phyloP scores from a whole-genome alignment of 495 filamentous ascomycete genomes.

The Neurospora sp. region DNA sequence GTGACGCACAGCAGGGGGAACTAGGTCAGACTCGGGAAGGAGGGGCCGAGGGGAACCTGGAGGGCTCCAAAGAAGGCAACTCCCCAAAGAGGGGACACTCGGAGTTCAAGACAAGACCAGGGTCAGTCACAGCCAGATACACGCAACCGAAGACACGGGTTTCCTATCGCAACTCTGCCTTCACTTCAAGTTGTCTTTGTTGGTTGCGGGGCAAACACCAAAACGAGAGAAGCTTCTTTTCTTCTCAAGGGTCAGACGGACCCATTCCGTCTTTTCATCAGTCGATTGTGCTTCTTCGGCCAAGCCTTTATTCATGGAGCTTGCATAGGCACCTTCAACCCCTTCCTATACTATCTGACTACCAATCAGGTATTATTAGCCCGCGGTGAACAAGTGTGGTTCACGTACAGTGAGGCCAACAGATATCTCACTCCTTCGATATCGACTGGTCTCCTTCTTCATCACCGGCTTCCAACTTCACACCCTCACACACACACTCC shows the following conservation, averaged over 20 bases:
- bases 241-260: neutral
- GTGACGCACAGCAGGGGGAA: neutral
- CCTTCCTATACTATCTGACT: neutral
- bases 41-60: neutral
- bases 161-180: neutral
- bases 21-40: neutral
- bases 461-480: neutral
- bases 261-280: neutral
- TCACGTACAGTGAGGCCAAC: neutral
- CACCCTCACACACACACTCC: neutral
- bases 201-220: neutral
- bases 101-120: neutral
- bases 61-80: neutral
- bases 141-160: neutral
- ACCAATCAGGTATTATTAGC: neutral
- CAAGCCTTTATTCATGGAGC: neutral
- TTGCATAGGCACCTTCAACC: neutral
- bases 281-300: neutral
- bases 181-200: neutral
- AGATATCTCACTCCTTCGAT: neutral
- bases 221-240: neutral
- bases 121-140: neutral
- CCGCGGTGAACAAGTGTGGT: neutral
- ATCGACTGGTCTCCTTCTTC: neutral
- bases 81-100: neutral